Evolutionary conservation across 805 yeast species (phyloP), one percentile per base, ranked within the genome.

Genomic region (Candida dendrica): DNA sequence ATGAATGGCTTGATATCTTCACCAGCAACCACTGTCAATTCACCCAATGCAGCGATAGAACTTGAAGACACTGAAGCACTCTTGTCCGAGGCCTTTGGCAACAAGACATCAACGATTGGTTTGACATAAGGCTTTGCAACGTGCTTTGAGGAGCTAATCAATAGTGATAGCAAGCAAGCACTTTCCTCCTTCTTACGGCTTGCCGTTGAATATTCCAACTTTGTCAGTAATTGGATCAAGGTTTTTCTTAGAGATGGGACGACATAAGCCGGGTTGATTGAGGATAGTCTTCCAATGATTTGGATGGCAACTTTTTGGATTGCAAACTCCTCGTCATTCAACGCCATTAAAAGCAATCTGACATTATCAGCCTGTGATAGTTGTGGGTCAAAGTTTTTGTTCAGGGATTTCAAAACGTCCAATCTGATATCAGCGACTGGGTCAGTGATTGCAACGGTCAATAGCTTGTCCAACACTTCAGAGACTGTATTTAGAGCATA

Each of bases 361-460:
- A 90, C 91, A 59, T 89, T 90, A 45, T 86, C 95, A 1, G 96
- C 95, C 59, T 93, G 98, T 0, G 97, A 87, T 27, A 93, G 63
- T 54, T 93, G 98, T 0, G 96, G 86, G 54, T 93, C 97, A 58
- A 91, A 85, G 44, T 74, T 73, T 2, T 80, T 74, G 31, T 85
- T 85, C 32, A 95, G 66, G 37, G 89, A 74, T 40, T 74, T 73
- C 43, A 93, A 66, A 1, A 91, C 88, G 47, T 85, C 90, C 9
- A 85, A 64, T 43, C 99, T 69, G 27, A 91, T 86, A 44, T 90
- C 97, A 2, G 91, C 77, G 3, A 77, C 77, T 0, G 95, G 87
- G 51, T 93, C 99, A 0, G 96, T 84, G 13, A 91, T 84, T 3
- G 95, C 88, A 8, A 88, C 72, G 0, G 95, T 77, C 31, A 93